These are phyloP conservation scores for Saxispiralis lemnorum DNA, from an alignment of 495 filamentous ascomycete genomes.

Conservation along the genomic window DNA sequence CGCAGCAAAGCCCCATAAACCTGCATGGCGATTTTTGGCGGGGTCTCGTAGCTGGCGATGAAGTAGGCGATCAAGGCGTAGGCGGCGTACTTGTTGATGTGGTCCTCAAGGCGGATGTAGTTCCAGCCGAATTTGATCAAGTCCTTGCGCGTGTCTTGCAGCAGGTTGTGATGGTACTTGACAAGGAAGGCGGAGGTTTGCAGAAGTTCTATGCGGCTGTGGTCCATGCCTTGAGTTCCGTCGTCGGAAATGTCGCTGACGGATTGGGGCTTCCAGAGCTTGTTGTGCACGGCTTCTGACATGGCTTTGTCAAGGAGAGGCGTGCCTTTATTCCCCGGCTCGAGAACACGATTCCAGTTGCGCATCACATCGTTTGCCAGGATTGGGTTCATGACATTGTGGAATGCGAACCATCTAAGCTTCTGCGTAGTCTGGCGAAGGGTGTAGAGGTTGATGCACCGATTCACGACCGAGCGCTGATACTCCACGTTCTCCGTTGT, in stretches of 20 bases:
- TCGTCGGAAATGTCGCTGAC: conserved; percentile 72
- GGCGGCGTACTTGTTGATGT: conserved; percentile 97
- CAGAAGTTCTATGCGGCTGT: conserved; percentile 86
- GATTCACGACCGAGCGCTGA: conserved; percentile 65
- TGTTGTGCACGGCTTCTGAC: conserved; percentile 79
- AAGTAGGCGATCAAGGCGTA: conserved; percentile 97
- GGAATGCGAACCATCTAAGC: conserved; percentile 83
- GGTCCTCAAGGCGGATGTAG: conserved; percentile 89
- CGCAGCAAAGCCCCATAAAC: conserved; percentile 80
- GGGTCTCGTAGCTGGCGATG: conserved; percentile 91
- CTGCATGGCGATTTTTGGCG: conserved; percentile 83
- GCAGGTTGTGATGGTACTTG: conserved; percentile 71
- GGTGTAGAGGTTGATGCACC: conserved; percentile 77
- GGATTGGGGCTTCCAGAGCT: conserved; percentile 76
- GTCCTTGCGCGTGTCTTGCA: conserved; percentile 86
- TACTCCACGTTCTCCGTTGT: conserved; percentile 73
- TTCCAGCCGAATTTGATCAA: conserved; percentile 99
- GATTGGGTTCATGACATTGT: conserved; percentile 85
- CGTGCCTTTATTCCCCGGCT: conserved; percentile 36
- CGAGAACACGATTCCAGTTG: conserved; percentile 35
- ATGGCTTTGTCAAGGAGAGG: conserved; percentile 73
- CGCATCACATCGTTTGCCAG: conserved; percentile 90
- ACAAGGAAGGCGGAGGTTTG: conserved; percentile 87
- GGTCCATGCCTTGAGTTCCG: conserved; percentile 71
- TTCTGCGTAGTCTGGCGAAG: conserved; percentile 48